Evolutionary conservation across 768 basidiomycete species (phyloP).

Genomic region (Podaxis sp.): DNA sequence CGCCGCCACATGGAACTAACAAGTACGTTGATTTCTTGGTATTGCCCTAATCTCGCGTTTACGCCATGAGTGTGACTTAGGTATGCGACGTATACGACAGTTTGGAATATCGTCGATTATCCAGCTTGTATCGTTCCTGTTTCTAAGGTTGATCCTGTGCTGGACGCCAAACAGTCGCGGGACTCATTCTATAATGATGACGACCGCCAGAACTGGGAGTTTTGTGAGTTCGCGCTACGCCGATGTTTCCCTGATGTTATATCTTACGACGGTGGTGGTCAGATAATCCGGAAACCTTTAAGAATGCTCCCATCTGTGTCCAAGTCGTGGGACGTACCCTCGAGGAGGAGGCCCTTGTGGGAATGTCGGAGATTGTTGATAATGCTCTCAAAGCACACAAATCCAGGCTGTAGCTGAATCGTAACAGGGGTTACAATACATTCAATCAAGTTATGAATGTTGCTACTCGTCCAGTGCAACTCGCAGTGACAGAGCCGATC

Average conservation of each 20-base stretch:
- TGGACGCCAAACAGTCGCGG: conserved; percentile 44
- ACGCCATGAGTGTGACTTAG: conserved; percentile 23
- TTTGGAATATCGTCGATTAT: conserved; percentile 71
- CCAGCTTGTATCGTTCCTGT: conserved; percentile 61
- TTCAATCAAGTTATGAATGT: too few relatives aligned
- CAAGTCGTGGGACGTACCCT: conserved; percentile 66
- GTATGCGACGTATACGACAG: conserved; percentile 47
- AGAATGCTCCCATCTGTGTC: conserved; percentile 55
- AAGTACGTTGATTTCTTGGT: conserved; percentile 27
- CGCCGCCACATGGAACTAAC: conserved; percentile 60
- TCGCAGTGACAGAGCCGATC: not conserved
- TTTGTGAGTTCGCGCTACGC: conserved; percentile 40
- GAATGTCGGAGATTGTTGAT: conserved; percentile 64
- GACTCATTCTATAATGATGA: conserved; percentile 40
- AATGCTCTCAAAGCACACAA: conserved; percentile 34
- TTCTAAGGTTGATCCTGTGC: conserved; percentile 45
- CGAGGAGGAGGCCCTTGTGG: conserved; percentile 74
- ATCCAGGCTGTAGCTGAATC: not conserved
- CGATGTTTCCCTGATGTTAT: not conserved
- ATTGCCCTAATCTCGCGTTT: not conserved
- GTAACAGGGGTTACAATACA: too few relatives aligned
- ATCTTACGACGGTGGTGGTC: not conserved
- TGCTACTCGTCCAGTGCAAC: too few relatives aligned
- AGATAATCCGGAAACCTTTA: conserved; percentile 57
- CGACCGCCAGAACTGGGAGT: conserved; percentile 47